A percentile compares a stretch with the other conserved stretches of the same genome.
Conservation (phyloP, 441 rosid species). For the Melastoma candidum region DNA sequence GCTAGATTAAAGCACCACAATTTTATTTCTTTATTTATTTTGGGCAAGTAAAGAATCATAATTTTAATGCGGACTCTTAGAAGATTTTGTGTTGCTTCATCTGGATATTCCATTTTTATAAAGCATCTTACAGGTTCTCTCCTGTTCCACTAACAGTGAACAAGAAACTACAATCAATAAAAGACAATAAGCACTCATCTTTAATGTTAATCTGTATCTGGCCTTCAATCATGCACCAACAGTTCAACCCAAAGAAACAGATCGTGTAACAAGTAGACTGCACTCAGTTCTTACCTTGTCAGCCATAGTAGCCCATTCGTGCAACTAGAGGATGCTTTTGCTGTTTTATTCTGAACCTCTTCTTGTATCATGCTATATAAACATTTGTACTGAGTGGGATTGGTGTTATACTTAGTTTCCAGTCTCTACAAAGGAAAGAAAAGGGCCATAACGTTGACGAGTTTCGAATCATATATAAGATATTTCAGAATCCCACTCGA, state of each 20-base stretch:
- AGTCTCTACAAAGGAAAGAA: constrained; percentile 41
- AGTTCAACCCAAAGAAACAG: background rate
- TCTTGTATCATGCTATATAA: constrained; percentile 71
- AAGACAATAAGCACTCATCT: no score
- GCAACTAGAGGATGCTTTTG: constrained; percentile 79
- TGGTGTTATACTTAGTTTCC: constrained; percentile 58
- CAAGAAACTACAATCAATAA: no score
- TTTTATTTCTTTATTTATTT: no score
- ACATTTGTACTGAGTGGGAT: constrained; percentile 49
- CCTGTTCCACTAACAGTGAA: no score
- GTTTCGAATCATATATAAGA: background rate
- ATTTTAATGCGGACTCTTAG: no score
- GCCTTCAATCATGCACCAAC: constrained; percentile 2
- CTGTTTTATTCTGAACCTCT: constrained; percentile 64
- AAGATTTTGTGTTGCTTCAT: no score
- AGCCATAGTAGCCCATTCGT: constrained; percentile 95
- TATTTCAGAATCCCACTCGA: background rate
- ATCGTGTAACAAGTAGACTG: no score
- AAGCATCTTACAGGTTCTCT: no score
- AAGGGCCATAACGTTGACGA: background rate
- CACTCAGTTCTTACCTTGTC: constrained; percentile 40
- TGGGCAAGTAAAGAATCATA: no score
- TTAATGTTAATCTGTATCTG: no score
- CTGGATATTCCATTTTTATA: no score
- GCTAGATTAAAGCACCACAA: no score